Percentiles rank a stretch among this genome's conserved stretches.
phyloP scores from a whole-genome alignment of 148 eudicot genomes.

The Camellia lanceoleosa region DNA sequence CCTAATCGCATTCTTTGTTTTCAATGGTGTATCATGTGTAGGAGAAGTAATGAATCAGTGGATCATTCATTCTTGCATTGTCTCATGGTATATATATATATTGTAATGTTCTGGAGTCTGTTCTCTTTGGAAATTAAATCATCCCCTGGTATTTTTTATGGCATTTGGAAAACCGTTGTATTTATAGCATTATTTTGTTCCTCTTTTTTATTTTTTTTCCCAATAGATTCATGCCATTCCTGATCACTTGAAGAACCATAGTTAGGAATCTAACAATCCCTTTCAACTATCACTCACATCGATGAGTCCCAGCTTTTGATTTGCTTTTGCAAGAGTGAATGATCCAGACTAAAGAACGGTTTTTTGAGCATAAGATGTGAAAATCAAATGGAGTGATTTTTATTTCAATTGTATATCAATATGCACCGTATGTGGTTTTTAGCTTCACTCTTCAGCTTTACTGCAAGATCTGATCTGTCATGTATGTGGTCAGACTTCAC shows the following conservation, averaged over 20 bases:
- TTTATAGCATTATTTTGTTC: background rate
- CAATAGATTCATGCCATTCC: too few species aligned
- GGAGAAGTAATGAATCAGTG: too few species aligned
- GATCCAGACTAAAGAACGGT: background rate
- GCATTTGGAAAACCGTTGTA: background rate
- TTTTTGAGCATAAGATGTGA: background rate
- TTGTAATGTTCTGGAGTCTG: background rate
- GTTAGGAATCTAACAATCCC: background rate
- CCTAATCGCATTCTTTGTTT: too few species aligned
- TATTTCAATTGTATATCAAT: background rate
- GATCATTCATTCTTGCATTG: too few species aligned
- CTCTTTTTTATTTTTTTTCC: too few species aligned
- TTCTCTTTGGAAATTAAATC: background rate
- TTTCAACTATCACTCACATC: background rate
- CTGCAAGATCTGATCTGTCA: background rate
- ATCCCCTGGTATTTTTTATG: background rate
- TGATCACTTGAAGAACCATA: too few species aligned
- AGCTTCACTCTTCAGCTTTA: background rate
- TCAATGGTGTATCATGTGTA: too few species aligned
- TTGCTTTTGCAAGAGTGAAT: background rate
- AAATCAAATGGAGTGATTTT: background rate
- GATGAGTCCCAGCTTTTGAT: background rate
- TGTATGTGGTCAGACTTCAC: conserved; percentile 65
- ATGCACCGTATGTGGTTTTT: background rate
- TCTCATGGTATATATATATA: too few species aligned